A percentile compares a stretch with the other conserved stretches of the same genome.
Evolutionary conservation across 345 rosid species (phyloP).

Genomic region (Pelargonium nanum): DNA sequence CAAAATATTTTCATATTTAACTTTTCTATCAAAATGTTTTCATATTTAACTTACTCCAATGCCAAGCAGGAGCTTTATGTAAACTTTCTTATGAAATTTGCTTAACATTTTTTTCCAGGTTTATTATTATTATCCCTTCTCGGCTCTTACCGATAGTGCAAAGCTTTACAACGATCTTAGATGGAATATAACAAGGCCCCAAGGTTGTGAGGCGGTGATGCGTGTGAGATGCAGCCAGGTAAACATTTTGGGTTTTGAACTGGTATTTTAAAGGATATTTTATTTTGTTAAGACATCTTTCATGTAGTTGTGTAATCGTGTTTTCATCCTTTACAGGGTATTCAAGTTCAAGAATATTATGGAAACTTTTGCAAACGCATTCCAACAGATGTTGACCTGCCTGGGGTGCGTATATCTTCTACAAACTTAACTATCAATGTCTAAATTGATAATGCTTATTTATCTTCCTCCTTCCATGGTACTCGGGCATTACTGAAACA

Average conservation of each 20-base stretch:
- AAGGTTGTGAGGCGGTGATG: slow-evolving; percentile 98
- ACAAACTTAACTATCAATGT: background rate
- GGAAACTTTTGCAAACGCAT: slow-evolving; percentile 96
- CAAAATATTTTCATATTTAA: too few relatives aligned
- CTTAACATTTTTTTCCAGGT: slow-evolving; percentile 37
- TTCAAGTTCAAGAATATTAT: slow-evolving; percentile 88
- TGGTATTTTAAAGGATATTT: too few relatives aligned
- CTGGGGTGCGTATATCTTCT: slow-evolving; percentile 59
- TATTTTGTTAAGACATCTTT: too few relatives aligned
- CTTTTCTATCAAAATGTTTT: too few relatives aligned
- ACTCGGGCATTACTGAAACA: background rate
- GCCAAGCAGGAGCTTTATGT: too few relatives aligned
- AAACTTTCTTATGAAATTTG: background rate
- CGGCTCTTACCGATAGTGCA: slow-evolving; percentile 79
- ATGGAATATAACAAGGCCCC: slow-evolving; percentile 97
- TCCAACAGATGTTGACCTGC: slow-evolving; percentile 89
- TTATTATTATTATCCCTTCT: slow-evolving; percentile 84
- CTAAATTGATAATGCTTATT: background rate
- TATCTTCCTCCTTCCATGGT: background rate
- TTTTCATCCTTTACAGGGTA: slow-evolving; percentile 47
- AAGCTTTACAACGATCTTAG: slow-evolving; percentile 96
- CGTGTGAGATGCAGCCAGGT: slow-evolving; percentile 97
- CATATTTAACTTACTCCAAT: too few relatives aligned
- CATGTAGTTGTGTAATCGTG: background rate
- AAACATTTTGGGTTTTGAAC: slow-evolving; percentile 3